Conservation (phyloP, 2,329 filamentous ascomycete genomes). For the Tolypocladium tundrense region DNA sequence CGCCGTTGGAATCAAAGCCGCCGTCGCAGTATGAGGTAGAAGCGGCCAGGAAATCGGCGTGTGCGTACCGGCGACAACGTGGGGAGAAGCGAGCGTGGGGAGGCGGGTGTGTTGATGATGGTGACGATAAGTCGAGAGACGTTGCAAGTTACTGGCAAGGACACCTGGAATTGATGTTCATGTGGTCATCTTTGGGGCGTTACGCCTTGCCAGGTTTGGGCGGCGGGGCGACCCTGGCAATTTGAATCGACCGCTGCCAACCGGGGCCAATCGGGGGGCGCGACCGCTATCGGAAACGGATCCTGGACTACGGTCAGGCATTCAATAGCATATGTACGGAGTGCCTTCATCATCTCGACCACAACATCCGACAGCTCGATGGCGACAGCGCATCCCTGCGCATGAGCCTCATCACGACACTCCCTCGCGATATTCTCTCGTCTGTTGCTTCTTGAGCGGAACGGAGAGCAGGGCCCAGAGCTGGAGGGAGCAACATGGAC, state of each 20-base stretch:
- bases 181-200: not conserved
- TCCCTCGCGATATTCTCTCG: not conserved
- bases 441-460: not conserved
- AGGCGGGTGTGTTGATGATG: not conserved
- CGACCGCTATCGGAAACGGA: not conserved
- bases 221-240: not conserved
- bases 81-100: not conserved
- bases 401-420: not conserved
- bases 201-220: not conserved
- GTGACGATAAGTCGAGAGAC: not conserved
- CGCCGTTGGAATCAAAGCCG: not conserved
- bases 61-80: not conserved
- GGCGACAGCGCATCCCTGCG: not conserved
- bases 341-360: not conserved
- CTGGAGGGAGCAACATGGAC: constrained; percentile 12
- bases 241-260: not conserved
- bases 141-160: not conserved
- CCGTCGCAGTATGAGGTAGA: not conserved
- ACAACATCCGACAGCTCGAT: not conserved
- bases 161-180: not conserved
- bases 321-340: too few relatives aligned
- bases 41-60: not conserved
- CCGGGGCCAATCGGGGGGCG: not conserved
- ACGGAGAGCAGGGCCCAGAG: not conserved
- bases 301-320: too few relatives aligned